Percentiles rank a stretch among this genome's conserved stretches.
These are phyloP conservation scores for Neurospora sublineolata DNA, from an alignment of 495 filamentous ascomycete species.

Conservation along the genomic window DNA sequence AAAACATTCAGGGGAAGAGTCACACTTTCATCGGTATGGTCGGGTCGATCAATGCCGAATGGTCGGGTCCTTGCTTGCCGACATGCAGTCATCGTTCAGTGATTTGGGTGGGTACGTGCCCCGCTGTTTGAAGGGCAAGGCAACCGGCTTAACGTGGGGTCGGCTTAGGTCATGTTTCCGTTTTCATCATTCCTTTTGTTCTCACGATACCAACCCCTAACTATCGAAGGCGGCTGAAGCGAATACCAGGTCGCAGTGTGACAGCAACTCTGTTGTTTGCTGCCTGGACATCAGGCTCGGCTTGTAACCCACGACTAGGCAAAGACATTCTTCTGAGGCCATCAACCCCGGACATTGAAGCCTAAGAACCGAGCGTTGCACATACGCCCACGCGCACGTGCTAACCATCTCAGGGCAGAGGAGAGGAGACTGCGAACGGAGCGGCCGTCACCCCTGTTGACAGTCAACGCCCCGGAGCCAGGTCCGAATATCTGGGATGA, in stretches of 20 bases:
- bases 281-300: neutral
- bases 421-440: neutral
- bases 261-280: neutral
- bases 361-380: neutral
- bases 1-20: neutral
- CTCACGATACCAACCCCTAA: neutral
- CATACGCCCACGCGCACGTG: neutral
- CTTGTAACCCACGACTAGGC: neutral
- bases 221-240: neutral
- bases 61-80: neutral
- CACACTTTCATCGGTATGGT: neutral
- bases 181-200: neutral
- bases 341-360: neutral
- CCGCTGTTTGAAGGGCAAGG: neutral
- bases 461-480: neutral
- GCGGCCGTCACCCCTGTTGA: neutral
- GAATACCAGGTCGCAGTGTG: neutral
- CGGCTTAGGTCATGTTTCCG: neutral
- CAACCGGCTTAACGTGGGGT: neutral
- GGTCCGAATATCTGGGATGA: neutral
- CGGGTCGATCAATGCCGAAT: neutral
- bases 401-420: neutral
- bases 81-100: neutral
- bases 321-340: neutral
- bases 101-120: neutral